Percentiles rank a stretch among this genome's conserved stretches.
Conservation (phyloP, 176 grass and related monocot species). For the Oryza meyeriana region DNA sequence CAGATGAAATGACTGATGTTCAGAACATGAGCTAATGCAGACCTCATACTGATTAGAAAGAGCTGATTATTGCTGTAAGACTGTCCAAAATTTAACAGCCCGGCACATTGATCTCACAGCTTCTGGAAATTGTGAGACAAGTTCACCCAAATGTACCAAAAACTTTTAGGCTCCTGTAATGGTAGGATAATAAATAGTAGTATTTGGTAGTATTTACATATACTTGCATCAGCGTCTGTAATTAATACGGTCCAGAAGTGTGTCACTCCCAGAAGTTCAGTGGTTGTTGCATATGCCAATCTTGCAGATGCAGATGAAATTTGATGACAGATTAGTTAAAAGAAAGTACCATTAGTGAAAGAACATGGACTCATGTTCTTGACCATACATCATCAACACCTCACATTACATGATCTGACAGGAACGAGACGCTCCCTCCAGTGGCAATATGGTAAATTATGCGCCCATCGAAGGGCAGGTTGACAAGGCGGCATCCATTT, state of each 20-base stretch:
- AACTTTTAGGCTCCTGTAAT: background rate
- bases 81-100: background rate
- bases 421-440: background rate
- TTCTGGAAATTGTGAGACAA: background rate
- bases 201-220: too few species aligned
- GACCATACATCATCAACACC: constrained; percentile 15
- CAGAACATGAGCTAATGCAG: background rate
- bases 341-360: background rate
- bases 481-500: background rate
- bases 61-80: background rate
- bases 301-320: background rate
- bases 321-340: background rate
- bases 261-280: background rate
- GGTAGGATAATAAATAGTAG: too few species aligned
- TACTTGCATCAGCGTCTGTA: too few species aligned
- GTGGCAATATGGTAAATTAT: constrained; percentile 12
- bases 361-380: constrained; percentile 42
- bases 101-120: background rate
- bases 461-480: background rate
- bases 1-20: background rate
- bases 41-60: background rate
- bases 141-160: background rate
- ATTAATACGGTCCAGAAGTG: background rate
- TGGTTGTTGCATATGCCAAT: background rate
- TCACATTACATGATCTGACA: constrained; percentile 26